These are phyloP conservation scores for Nitzschia putrida DNA, from an alignment of 108 stramenopile species.

Conservation along the genomic window DNA sequence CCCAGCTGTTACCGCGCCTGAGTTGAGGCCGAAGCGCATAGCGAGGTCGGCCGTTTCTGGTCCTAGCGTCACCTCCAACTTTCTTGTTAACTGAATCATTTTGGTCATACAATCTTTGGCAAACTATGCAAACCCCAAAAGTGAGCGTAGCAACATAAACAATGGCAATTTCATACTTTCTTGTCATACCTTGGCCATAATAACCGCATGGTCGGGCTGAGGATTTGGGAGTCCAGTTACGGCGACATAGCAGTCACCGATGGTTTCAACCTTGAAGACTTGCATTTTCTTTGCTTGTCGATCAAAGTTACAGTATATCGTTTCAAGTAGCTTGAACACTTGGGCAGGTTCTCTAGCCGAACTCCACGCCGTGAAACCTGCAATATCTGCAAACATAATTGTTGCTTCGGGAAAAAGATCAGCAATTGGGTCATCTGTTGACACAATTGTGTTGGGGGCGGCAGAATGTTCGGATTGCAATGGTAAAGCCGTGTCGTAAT, in stretches of 20 bases:
- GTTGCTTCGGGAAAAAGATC: conserved; percentile 18
- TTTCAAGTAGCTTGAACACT: conserved; percentile 20
- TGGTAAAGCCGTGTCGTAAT: neutral
- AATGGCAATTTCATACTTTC: neutral
- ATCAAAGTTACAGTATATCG: conserved; percentile 18
- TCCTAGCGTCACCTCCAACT: conserved; percentile 23
- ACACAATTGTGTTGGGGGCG: neutral
- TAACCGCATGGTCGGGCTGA: conserved; percentile 21
- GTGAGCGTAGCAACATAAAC: neutral
- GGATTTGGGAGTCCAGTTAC: conserved; percentile 16
- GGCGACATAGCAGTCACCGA: conserved; percentile 16
- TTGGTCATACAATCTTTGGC: conserved; percentile 29
- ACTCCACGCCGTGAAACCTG: conserved; percentile 17
- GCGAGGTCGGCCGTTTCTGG: conserved; percentile 12
- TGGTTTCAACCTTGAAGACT: conserved; percentile 19
- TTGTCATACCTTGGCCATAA: conserved; percentile 17
- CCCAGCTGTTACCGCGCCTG: conserved; percentile 31
- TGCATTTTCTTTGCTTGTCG: conserved; percentile 4
- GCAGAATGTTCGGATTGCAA: neutral
- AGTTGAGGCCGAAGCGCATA: conserved; percentile 30
- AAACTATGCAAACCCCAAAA: conserved; percentile 14
- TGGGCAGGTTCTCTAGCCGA: conserved; percentile 11
- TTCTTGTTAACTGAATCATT: conserved; percentile 15
- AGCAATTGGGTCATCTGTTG: conserved; percentile 15
- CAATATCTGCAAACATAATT: conserved; percentile 21